These are phyloP conservation scores for Oemleria cerasiformis DNA, from an alignment of 306 rosid species.

Conservation along the genomic window DNA sequence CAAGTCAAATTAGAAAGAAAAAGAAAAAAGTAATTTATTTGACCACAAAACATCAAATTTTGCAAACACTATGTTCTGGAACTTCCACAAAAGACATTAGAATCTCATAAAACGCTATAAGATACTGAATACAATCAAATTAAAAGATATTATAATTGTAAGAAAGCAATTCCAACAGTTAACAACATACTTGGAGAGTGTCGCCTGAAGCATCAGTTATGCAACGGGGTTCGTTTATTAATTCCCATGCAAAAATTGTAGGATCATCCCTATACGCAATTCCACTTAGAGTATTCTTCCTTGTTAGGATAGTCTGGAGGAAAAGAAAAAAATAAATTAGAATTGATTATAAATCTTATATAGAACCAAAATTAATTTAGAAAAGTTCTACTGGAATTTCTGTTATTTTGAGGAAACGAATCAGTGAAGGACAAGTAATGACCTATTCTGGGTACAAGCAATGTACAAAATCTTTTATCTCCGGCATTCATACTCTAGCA, in stretches of 20 bases:
- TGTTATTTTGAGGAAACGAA: neutral
- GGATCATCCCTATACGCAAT: constrained; percentile 89
- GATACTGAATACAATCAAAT: neutral
- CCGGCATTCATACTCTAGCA: constrained; percentile 12
- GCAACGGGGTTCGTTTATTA: constrained; percentile 98
- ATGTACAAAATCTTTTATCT: neutral
- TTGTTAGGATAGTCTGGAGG: constrained; percentile 72
- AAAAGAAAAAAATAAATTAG: constrained; percentile 13
- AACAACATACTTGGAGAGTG: constrained; percentile 82
- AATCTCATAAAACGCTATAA: neutral
- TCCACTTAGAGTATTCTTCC: constrained; percentile 79
- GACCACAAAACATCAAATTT: neutral
- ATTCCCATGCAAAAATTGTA: constrained; percentile 93
- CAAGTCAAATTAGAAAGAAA: neutral
- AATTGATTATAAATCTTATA: neutral
- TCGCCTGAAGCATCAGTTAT: constrained; percentile 89
- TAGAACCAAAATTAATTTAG: neutral
- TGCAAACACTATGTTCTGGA: neutral
- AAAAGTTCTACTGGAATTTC: neutral
- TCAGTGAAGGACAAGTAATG: neutral
- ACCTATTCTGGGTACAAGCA: neutral
- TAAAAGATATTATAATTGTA: neutral
- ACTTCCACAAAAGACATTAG: neutral
- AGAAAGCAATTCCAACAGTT: constrained; percentile 14
- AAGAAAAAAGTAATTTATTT: neutral